Evolutionary conservation across 495 filamentous ascomycete species (phyloP).

Genomic region (Penicillium argentinense): DNA sequence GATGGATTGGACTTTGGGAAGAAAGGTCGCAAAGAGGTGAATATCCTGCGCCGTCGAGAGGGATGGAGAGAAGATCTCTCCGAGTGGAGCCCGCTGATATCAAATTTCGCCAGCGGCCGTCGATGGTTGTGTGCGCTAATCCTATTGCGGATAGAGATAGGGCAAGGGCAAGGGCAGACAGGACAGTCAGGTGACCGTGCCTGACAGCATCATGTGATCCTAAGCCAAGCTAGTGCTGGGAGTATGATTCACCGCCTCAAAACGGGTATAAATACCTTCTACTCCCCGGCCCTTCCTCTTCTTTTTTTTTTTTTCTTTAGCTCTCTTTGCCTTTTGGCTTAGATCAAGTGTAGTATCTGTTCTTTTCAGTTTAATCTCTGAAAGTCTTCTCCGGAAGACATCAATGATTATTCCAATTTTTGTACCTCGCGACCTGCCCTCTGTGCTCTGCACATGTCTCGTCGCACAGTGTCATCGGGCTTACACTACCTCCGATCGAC

Average conservation of each 20-base stretch:
- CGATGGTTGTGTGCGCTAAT: constrained; percentile 28
- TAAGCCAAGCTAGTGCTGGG: constrained; percentile 23
- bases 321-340: constrained; percentile 60
- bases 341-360: constrained; percentile 99
- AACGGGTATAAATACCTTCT: constrained; percentile 32
- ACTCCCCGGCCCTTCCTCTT: constrained; percentile 29
- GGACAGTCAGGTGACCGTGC: constrained; percentile 6
- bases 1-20: constrained; percentile 22
- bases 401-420: constrained; percentile 88
- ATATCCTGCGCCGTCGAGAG: constrained; percentile 55
- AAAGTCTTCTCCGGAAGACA: constrained; percentile 65
- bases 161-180: constrained; percentile 23
- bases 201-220: background rate
- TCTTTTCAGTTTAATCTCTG: constrained; percentile 96
- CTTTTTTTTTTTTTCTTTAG: constrained; percentile 54
- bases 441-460: constrained; percentile 82
- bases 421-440: constrained; percentile 54
- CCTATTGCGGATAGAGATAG: constrained; percentile 21
- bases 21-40: constrained; percentile 58
- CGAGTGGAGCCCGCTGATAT: constrained; percentile 30
- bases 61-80: constrained; percentile 27
- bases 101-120: constrained; percentile 17
- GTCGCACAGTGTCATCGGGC: constrained; percentile 78
- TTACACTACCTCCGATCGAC: constrained; percentile 85
- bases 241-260: constrained; percentile 13